Conservation (phyloP, 257 asterid genomes). For the Nyctanthes arbortristis region DNA sequence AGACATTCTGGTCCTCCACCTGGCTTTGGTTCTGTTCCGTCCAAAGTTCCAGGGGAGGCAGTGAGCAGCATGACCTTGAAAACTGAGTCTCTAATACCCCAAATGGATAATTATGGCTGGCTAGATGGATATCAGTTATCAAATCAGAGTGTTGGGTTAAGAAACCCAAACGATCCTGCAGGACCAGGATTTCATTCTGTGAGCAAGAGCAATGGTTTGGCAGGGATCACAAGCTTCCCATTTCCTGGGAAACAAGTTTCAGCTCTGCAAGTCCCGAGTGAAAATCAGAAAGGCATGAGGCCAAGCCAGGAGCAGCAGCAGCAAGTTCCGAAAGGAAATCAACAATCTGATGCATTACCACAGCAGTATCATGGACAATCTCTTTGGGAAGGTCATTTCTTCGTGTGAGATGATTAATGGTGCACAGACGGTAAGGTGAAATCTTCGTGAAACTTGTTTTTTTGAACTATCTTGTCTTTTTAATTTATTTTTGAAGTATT, state of each 20-base stretch:
- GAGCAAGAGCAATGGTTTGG: slow-evolving; percentile 47
- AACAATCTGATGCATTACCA: slow-evolving; percentile 47
- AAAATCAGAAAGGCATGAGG: slow-evolving; percentile 53
- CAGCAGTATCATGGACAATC: slow-evolving; percentile 82
- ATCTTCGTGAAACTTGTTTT: neutral
- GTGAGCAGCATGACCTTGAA: slow-evolving; percentile 36
- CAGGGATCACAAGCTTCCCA: slow-evolving; percentile 61
- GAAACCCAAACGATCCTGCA: slow-evolving; percentile 43
- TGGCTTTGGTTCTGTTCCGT: slow-evolving; percentile 82
- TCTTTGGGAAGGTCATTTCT: slow-evolving; percentile 66
- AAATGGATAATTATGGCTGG: slow-evolving; percentile 87
- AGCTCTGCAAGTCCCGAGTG: slow-evolving; percentile 44
- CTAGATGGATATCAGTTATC: slow-evolving; percentile 74
- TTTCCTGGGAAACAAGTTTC: slow-evolving; percentile 84
- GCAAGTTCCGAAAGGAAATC: slow-evolving; percentile 59
- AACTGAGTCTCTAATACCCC: slow-evolving; percentile 42
- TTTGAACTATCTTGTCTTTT: neutral
- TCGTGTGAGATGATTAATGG: slow-evolving; percentile 67
- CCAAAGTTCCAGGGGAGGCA: slow-evolving; percentile 62
- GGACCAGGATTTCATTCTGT: slow-evolving; percentile 38
- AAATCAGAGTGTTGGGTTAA: slow-evolving; percentile 54
- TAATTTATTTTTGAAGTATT: neutral
- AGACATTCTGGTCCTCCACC: slow-evolving; percentile 98
- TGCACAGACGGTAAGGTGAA: slow-evolving; percentile 49
- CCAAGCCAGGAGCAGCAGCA: slow-evolving; percentile 61